Conservation (phyloP, 2,329 filamentous ascomycete genomes). For the Verticillium isaacii region DNA sequence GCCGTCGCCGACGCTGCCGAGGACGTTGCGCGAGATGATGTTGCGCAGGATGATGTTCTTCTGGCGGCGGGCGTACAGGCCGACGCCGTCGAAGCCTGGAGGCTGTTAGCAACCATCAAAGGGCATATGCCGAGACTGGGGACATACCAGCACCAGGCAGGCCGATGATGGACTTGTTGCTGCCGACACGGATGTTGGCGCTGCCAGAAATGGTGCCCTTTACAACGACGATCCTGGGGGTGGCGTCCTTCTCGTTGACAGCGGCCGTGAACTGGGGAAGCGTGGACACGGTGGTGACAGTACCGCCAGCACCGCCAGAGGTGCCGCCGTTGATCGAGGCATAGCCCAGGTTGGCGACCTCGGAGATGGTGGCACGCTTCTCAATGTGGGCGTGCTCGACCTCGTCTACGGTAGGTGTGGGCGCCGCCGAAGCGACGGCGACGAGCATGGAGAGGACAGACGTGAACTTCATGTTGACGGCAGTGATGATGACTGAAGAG, state of each 20-base stretch:
- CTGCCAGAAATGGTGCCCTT: slow-evolving; percentile 29
- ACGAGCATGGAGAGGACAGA: slow-evolving; percentile 6
- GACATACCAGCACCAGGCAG: slow-evolving; percentile 14
- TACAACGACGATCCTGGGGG: slow-evolving; percentile 35
- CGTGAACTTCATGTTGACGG: slow-evolving; percentile 8
- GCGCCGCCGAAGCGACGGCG: slow-evolving; percentile 9
- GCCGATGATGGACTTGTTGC: slow-evolving; percentile 39
- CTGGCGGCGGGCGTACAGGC: slow-evolving; percentile 42
- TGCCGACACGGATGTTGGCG: slow-evolving; percentile 32
- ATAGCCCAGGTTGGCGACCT: slow-evolving; percentile 31
- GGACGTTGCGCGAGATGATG: slow-evolving; percentile 24
- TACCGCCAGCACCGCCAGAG: slow-evolving; percentile 38
- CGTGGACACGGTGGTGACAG: slow-evolving; percentile 38
- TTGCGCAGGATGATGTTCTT: slow-evolving; percentile 55
- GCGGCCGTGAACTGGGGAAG: slow-evolving; percentile 33
- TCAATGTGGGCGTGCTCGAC: slow-evolving; percentile 7
- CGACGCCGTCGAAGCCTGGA: slow-evolving; percentile 33
- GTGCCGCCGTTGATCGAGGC: slow-evolving; percentile 38
- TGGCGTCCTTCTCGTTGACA: slow-evolving; percentile 32
- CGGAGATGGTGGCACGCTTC: slow-evolving; percentile 14
- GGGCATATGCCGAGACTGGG: background rate
- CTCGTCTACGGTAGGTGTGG: slow-evolving; percentile 10
- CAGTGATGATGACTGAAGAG: background rate
- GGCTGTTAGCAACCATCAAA: background rate
- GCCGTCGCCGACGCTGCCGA: slow-evolving; percentile 30